Evolutionary conservation across 352 stramenopile genomes (phyloP).

Genomic region (Plasmopara viticola): DNA sequence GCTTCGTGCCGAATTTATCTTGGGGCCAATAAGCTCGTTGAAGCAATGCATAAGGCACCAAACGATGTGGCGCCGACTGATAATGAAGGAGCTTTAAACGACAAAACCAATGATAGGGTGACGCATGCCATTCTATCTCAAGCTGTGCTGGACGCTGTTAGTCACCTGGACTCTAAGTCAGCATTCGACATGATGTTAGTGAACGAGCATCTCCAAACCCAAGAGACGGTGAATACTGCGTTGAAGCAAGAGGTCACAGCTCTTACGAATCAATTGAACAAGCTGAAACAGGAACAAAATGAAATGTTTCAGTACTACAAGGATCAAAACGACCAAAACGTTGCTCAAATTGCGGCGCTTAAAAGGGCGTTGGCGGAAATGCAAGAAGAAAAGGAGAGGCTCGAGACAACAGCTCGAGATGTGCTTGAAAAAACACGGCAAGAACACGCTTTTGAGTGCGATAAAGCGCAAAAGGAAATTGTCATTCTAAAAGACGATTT

Average conservation of each 20-base stretch:
- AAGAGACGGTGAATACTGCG: slow-evolving; percentile 28
- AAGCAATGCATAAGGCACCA: slow-evolving; percentile 3
- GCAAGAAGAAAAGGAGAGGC: slow-evolving; percentile 10
- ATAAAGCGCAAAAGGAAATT: slow-evolving; percentile 15
- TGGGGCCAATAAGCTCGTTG: neutral
- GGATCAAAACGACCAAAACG: slow-evolving; percentile 72
- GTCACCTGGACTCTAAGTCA: slow-evolving; percentile 43
- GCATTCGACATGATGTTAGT: slow-evolving; percentile 65
- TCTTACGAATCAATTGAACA: slow-evolving; percentile 36
- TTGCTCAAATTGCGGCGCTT: slow-evolving; percentile 52
- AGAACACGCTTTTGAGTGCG: slow-evolving; percentile 13
- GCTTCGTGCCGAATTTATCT: neutral
- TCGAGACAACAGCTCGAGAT: slow-evolving; percentile 3
- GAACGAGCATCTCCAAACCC: slow-evolving; percentile 38
- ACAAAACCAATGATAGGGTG: neutral
- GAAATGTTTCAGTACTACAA: slow-evolving; percentile 88
- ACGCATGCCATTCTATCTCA: slow-evolving; percentile 38
- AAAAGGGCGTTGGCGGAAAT: slow-evolving; percentile 30
- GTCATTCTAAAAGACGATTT: slow-evolving; percentile 33
- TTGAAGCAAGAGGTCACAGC: slow-evolving; percentile 43
- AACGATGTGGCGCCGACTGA: neutral
- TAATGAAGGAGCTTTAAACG: no score
- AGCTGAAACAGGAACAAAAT: slow-evolving; percentile 47
- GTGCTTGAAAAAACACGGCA: slow-evolving; percentile 13
- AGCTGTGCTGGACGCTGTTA: slow-evolving; percentile 37